Evolutionary conservation across 2,329 filamentous ascomycete genomes (phyloP).

Genomic region (Colletotrichum karsti): DNA sequence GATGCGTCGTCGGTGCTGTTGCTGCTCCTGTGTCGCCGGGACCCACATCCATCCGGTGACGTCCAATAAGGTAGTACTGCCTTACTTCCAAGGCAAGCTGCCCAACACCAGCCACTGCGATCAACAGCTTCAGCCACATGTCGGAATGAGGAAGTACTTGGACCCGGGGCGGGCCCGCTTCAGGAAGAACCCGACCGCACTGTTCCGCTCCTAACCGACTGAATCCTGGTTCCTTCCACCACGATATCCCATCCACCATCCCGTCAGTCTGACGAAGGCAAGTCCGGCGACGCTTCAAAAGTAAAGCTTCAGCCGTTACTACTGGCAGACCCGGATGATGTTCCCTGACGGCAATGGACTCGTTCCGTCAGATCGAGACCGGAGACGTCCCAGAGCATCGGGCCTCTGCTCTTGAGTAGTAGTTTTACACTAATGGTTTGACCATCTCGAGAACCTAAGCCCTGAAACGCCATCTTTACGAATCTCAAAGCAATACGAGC

Average conservation of each 20-base stretch:
- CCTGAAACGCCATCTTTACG: background rate
- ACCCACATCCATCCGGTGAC: constrained; percentile 21
- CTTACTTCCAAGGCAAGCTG: constrained; percentile 9
- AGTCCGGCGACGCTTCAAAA: too few relatives aligned
- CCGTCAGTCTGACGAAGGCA: too few relatives aligned
- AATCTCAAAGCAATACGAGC: background rate
- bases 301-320: too few relatives aligned
- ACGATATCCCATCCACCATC: too few relatives aligned
- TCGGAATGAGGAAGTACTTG: background rate
- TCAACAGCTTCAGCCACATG: background rate
- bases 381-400: background rate
- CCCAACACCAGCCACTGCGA: constrained; percentile 1
- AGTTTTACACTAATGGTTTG: background rate
- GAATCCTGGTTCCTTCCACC: too few relatives aligned
- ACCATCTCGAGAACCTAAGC: background rate
- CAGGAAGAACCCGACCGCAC: too few relatives aligned
- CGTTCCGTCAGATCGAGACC: background rate
- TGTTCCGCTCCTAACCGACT: too few relatives aligned
- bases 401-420: background rate
- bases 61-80: constrained; percentile 23
- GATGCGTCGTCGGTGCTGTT: constrained; percentile 1
- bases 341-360: background rate
- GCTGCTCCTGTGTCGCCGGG: constrained; percentile 12
- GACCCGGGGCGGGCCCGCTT: too few relatives aligned
- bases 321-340: background rate